Evolutionary conservation across 2,329 filamentous ascomycete genomes (phyloP), one percentile per base, ranked within the genome.

Genomic region (Sarocladium strictum): DNA sequence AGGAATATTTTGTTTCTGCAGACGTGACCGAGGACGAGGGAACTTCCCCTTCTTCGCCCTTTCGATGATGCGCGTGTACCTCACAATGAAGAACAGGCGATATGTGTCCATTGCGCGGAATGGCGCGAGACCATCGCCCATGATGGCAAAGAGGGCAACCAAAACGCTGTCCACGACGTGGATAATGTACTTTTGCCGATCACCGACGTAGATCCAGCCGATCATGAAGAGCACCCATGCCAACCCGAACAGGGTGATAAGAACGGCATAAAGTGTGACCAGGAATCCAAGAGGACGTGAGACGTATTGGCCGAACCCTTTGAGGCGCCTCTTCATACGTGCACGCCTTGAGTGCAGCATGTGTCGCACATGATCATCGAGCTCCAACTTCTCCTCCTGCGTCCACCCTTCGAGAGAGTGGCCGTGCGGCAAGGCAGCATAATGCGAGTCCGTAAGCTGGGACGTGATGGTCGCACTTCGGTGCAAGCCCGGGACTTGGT

Each of bases 151-250:
- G 6, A 89, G 75, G 11, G 84, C 86, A 6, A 89, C 86, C 14
- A 89, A 75, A 26, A 87, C 76, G 60, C 85, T 84, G 69, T 89
- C 86, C 59, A 89, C 87, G 50, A 89, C 70, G 57, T 89, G 83
- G 61, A 88, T 81, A 35, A 81, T 68, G 58, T 89, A 93, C 3
- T 82, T 72, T 65, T 93, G 87, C 61, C 78, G 76, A 27, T 83
- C 81, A 19, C 87, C 89, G 19, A 93, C 86, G 59, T 90, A 91
- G 65, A 94, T 89, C 90, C 90, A 95, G 49, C 86, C 89, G 65
- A 96, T 96, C 54, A 95, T 74, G 70, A 93, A 94, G n/a, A 95
- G 78, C 1, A 96, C 90, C 90, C 90, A 96, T 0, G 88, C 88
- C 12, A 93, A 76, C 63, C 90, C 90, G 62, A 95, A 96, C 0